Evolutionary conservation across 2,329 filamentous ascomycete genomes (phyloP), one percentile per base, ranked within the genome.

Genomic region (Myriosclerotinia scirpicola): DNA sequence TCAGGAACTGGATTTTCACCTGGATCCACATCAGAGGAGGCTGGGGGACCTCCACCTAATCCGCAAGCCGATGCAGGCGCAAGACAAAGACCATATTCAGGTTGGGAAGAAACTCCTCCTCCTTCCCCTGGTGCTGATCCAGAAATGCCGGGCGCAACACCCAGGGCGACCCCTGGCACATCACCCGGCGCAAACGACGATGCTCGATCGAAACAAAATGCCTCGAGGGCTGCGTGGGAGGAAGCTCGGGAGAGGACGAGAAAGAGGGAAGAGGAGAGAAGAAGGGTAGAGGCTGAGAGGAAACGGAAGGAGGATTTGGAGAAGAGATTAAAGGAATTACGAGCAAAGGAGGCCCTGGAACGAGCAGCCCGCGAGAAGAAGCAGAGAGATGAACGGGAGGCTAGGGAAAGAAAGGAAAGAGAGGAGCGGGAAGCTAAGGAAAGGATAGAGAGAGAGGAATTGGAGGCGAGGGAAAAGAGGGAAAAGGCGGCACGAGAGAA

Each of bases 161-260:
- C 63, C 22, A 52, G 55, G 42, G 36, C 55, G 22, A 40, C 42
- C 22, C 54, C 42, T 59, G 54, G 55, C 36, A 17, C 63, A 30
- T 40, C 54, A 20, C n/a, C 71, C 9, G 69, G 69, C 64, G 61
- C 72, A 56, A 69, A 69, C 40, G 34, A 56, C 15, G 55, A 65
- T 8, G 11, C 38, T 11, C 70, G 69, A 67, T 62, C 72, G 54
- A 69, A 69, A 50, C 40, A 55, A 65, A 53, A 60, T 48, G 69
- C 67, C 44, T 77, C 80, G 1, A 84, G 82, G 73, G 80, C 81
- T 11, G 80, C 85, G 0, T 90, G 88, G 88, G 87, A 90, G 71
- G 89, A 86, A 75, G 88, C 87, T 4, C 81, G 88, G 64, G 88
- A 91, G 73, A 88, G 90, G 71, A 89, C 84, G 26, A 81, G 84